Evolutionary conservation across 2,329 filamentous ascomycete species (phyloP).

Genomic region (Periglandula ipomoeae): DNA sequence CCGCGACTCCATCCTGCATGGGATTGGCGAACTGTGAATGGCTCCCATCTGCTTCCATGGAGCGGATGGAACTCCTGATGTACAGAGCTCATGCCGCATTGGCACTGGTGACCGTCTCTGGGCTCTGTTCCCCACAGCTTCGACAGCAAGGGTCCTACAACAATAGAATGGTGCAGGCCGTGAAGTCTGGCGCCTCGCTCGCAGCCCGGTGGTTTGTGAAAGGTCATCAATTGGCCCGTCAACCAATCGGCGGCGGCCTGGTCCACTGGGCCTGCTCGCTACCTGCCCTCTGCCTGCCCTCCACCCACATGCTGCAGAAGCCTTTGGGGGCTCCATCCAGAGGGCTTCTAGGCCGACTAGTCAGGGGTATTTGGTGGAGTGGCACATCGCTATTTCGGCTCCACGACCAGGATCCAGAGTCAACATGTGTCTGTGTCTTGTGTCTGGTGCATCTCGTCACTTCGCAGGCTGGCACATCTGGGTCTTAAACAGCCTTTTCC

Average conservation of each 20-base stretch:
- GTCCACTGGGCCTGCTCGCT: not conserved
- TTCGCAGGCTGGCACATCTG: not conserved
- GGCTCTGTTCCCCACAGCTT: not conserved
- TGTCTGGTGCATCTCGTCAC: not conserved
- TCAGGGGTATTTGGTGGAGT: not conserved
- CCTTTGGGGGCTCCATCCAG: not conserved
- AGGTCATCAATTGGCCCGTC: not conserved
- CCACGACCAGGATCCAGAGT: not conserved
- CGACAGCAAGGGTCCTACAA: not conserved
- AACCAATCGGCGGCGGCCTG: not conserved
- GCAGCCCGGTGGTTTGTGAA: too few relatives aligned
- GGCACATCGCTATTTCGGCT: slow-evolving; percentile 4
- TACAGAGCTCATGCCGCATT: not conserved
- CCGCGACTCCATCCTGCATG: not conserved
- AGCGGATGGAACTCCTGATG: too few relatives aligned
- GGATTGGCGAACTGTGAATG: not conserved
- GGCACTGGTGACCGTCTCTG: not conserved
- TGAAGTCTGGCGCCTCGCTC: not conserved
- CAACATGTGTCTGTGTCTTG: too few relatives aligned
- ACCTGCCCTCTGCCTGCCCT: not conserved
- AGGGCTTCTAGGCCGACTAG: too few relatives aligned
- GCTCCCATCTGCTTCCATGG: too few relatives aligned
- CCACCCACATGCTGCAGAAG: slow-evolving; percentile 4
- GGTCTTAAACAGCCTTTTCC: not conserved
- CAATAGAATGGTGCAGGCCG: not conserved